Base-by-base conservation (phyloP, 305 asterid genomes). In the Solanum hybrid region DNA sequence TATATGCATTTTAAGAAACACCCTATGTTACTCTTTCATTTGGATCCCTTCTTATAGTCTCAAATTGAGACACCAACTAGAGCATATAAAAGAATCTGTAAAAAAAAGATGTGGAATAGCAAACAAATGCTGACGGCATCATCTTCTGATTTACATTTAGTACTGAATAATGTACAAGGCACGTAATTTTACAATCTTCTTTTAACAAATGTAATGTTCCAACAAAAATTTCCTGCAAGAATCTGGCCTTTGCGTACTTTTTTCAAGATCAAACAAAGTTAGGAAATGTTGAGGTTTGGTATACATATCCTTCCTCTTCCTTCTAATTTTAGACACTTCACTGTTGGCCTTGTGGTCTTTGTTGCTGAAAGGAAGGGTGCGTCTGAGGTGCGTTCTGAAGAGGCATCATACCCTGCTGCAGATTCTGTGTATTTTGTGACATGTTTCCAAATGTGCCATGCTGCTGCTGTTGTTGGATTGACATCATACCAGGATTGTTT, bases 361-460 rank as follows among this genome's bases (percentile, higher is more conserved):
- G 98, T 91, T 94, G 99, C 91, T 97, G 99, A 91, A 94, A 95
- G 93, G 93, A 95, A 81, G 97, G 94, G 88, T 94, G 99, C 79
- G 92, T 96, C 92, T 95, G 98, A 22, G 90, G 89, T 5, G 94
- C 85, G 91, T 94, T 96, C 90, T 95, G 99, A 92, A 95, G 93
- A 69, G 92, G 91, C 71, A 92, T 90, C 93, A 94, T 92, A 27
- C 92, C 93, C 40, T 92, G 89, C 89, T 95, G 98, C 78, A 93
- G 90, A 92, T 92, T 94, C 92, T 92, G 98, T 87, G 90, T 92
- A 89, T 91, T 91, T 90, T 96, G 99, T 7, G 92, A 90, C 94
- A 95, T 94, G 94, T 94, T 97, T 85, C 98, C 99, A n/a, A 93
- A 96, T 8, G 96, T 92, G 76, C 95, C 95, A 85, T 92, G 96